Evolutionary conservation across 169 alveolate species (phyloP), one percentile per base, ranked within the genome.

Genomic region (Cyclospora cayetanensis): DNA sequence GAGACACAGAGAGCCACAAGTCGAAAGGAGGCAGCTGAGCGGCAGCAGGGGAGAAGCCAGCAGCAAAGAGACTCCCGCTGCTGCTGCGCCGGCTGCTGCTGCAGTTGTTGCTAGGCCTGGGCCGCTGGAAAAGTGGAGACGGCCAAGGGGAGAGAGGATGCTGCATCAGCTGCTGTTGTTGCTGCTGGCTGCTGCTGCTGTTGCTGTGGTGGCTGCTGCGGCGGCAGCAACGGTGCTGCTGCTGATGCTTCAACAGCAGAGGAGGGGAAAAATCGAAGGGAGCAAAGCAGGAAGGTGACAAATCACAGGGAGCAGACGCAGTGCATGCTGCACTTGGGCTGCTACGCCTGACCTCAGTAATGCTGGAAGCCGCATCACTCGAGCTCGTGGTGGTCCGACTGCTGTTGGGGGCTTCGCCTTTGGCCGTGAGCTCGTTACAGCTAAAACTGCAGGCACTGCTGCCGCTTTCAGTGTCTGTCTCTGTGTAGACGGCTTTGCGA

Each of bases 91-190:
- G 35, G 84, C 84, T 72, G 84, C 84, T 72, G 84, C 84, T 72
- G 84, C 84, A 35, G 84, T 72, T 72, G 84, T 37, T 27, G 84
- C 84, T 72, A n/a, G 84, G 84, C 35, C 84, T 52, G 22, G 84
- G 84, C 63, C 84, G 27, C 37, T 41, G 84, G 27, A 72, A 72
- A 52, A 72, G 50, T 12, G 84, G 84, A 34, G 84, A 72, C 4
- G 60, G 84, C 35, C 60, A 37, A 18, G 84, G 84, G 18, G 84
- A 72, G 63, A 4, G 35, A 2, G 35, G 39, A 52, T 37, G 60
- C 84, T 72, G 84, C 84, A 39, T 52, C 84, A 22, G 34, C 39
- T 72, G 55, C 84, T 72, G 84, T 27, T 31, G 79, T 41, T 65
- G 76, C 39, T 31, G 18, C 43, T 15, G 15, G 76, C 76, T n/a